phyloP scores from a whole-genome alignment of 2,329 filamentous ascomycete genomes.

The Coniochaeta hoffmannii region DNA sequence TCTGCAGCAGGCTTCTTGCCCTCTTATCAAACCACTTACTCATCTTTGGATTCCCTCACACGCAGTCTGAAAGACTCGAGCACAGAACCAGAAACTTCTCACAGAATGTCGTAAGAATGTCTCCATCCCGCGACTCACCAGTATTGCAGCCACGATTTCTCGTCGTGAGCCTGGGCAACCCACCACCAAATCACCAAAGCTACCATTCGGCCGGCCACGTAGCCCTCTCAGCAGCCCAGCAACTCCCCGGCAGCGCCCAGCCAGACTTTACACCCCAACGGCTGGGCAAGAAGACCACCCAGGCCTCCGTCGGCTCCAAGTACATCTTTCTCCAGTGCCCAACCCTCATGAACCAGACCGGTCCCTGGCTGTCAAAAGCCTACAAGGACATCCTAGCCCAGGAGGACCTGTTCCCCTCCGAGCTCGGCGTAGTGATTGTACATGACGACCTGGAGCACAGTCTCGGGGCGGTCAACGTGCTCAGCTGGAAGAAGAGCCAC shows the following conservation, averaged over 20 bases:
- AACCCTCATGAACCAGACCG: conserved; percentile 77
- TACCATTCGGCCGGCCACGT: conserved; percentile 85
- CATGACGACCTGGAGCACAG: conserved; percentile 81
- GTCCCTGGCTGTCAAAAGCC: conserved; percentile 58
- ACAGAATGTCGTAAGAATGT: background rate
- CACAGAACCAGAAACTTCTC: background rate
- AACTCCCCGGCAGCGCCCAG: conserved; percentile 34
- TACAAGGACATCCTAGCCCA: conserved; percentile 49
- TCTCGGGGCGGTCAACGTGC: conserved; percentile 58
- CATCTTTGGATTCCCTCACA: background rate
- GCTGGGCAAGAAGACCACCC: conserved; percentile 42
- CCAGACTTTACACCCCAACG: conserved; percentile 40
- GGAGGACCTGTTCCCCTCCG: conserved; percentile 16
- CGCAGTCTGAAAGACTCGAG: background rate
- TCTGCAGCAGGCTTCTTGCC: background rate
- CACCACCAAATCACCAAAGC: conserved; percentile 64
- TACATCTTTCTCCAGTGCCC: conserved; percentile 71
- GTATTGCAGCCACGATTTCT: conserved; percentile 49
- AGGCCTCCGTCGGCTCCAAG: conserved; percentile 38
- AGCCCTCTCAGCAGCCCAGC: conserved; percentile 56
- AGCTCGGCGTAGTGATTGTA: conserved; percentile 61
- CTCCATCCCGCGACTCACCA: background rate
- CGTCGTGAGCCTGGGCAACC: conserved; percentile 84
- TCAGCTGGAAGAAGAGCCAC: conserved; percentile 50
- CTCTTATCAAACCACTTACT: background rate